Evolutionary conservation across 2,329 filamentous ascomycete genomes (phyloP).

Genomic region (Aurifilum marmelostoma): DNA sequence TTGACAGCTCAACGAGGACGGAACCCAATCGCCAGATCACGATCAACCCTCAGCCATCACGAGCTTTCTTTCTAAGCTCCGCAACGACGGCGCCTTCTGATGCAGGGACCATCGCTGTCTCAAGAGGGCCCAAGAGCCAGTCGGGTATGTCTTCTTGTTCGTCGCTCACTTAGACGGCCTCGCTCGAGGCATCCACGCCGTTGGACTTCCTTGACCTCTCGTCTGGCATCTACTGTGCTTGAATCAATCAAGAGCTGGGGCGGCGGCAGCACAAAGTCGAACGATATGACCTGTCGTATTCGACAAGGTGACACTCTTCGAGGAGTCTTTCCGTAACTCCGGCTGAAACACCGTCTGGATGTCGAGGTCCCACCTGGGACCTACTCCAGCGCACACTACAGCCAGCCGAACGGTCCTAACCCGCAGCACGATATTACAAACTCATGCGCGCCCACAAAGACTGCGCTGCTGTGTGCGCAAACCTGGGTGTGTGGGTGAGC

Average conservation of each 20-base stretch:
- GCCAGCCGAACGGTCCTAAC: neutral
- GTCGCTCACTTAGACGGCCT: neutral
- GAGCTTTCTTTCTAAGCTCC: neutral
- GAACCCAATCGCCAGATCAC: neutral
- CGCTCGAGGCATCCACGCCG: neutral
- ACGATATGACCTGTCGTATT: neutral
- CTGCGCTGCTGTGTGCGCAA: neutral
- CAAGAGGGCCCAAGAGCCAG: neutral
- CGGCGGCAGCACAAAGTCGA: neutral
- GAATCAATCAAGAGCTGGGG: neutral
- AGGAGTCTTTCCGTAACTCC: conserved; percentile 9
- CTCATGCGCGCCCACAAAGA: neutral
- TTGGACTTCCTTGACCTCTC: neutral
- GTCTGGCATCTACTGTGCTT: neutral
- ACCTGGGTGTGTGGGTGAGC: neutral
- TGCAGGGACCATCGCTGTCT: conserved; percentile 10
- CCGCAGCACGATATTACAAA: neutral
- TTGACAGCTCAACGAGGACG: conserved; percentile 1
- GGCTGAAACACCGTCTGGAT: conserved; percentile 22
- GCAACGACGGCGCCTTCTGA: neutral
- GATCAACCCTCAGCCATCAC: neutral
- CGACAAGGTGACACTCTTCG: neutral
- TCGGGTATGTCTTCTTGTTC: neutral
- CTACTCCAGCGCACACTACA: neutral
- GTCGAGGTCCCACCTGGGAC: neutral